Conservation (phyloP, 106 monocot genomes). For the Hemerocallis citrina region DNA sequence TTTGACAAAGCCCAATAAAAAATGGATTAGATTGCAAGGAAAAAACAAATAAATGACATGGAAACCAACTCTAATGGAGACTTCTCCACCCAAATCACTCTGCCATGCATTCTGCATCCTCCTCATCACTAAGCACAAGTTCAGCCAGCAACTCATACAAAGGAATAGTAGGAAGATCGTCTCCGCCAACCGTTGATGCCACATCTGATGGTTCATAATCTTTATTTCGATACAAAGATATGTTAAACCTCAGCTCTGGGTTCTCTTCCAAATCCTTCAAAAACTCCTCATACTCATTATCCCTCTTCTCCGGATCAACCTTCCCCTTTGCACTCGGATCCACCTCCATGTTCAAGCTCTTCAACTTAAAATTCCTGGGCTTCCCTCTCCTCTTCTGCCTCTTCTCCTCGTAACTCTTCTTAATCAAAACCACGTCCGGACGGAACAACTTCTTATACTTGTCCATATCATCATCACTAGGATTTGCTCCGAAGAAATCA, state of each 20-base stretch:
- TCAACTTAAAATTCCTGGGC: conserved; percentile 68
- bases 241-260: conserved; percentile 52
- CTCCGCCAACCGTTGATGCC: conserved; percentile 49
- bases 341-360: conserved; percentile 60
- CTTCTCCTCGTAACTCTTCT: conserved; percentile 84
- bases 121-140: conserved; percentile 41
- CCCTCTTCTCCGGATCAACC: conserved; percentile 57
- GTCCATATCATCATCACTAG: conserved; percentile 58
- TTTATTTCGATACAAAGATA: conserved; percentile 68
- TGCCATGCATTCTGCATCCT: conserved; percentile 17
- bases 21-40: too few relatives aligned
- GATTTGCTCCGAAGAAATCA: conserved; percentile 69
- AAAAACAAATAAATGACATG: too few relatives aligned
- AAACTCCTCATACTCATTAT: conserved; percentile 64
- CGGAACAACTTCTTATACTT: conserved; percentile 47
- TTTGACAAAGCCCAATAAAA: too few relatives aligned
- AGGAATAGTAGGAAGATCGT: conserved; percentile 44
- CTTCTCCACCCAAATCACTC: too few relatives aligned
- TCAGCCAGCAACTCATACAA: conserved; percentile 73
- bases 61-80: too few relatives aligned
- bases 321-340: conserved; percentile 26
- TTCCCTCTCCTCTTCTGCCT: conserved; percentile 37
- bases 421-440: conserved; percentile 56
- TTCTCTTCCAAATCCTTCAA: conserved; percentile 71
- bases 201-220: conserved; percentile 58